Base-by-base conservation (phyloP, 352 stramenopile species). In the Globisporangium cederbergense region DNA sequence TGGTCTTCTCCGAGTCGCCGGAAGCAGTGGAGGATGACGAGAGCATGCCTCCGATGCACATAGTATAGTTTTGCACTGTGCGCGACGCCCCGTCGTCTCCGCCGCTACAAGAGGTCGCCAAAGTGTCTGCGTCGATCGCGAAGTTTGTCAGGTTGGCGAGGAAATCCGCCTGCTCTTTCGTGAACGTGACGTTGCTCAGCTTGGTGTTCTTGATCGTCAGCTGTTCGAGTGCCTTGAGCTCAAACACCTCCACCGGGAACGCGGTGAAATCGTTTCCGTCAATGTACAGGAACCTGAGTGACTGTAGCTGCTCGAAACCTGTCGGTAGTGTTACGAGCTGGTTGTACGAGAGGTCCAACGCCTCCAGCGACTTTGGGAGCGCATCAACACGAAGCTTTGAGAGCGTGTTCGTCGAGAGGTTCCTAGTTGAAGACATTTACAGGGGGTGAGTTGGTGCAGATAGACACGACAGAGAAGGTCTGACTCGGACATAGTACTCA, bases 71-170 rank as follows among this genome's bases (percentile, higher is more conserved):
- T 8, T 62, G 61, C 18, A 77, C 66, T 25, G 47, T 18, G 0
- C 49, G 36, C 0, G 64, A 52, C 5, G 34, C 18, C 0, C 62
- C 56, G 18, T 25, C 50, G 7, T 8, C 14, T 9, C 16, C 28
- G 20, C 10, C 28, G 20, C 10, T 22, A 16, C 75, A 82, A 8
- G 46, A 58, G 0, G 70, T 78, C 25, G 65, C 61, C 28, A 82
- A 62, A 2, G 43, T 56, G 6, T 54, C 50, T 18, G 65, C 34
- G 52, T 78, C 67, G 54, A 82, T 71, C 0, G 40, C 43, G 46
- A 82, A 79, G n/a, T 11, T 68, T 9, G 60, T 64, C 10, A 82
- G 54, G 14, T 62, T 60, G 25, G n/a, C 60, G 7, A 82, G 57
- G 46, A 73, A 78, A 18, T 57, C 55, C 1, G 72, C 20, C 32